Evolutionary conservation across 345 rosid species (phyloP), one percentile per base, ranked within the genome.

Genomic region (Physaria fendleri): DNA sequence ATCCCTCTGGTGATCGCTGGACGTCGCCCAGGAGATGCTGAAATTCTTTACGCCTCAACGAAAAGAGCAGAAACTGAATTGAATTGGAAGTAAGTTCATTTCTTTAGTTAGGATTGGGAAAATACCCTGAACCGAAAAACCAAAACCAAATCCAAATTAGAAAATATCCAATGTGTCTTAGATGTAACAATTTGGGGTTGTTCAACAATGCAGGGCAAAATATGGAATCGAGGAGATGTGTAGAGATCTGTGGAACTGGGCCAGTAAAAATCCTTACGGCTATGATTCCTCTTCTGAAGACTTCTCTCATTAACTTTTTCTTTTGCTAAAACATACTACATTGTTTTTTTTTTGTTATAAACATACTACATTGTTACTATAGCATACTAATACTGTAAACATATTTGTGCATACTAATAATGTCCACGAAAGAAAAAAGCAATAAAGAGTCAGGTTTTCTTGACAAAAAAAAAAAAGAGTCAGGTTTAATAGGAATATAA

Each of bases 241-340:
- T 62, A 76, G 88, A 58, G 99, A 89, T 71, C 85, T 81, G 34
- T 88, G 97, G 97, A 85, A 86, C 66, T 89, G 99, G 95, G 94
- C 97, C 0, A 81, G 89, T 79, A 83, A 93, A 70, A 87, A 93
- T 62, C 97, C 97, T 5, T 82, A 85, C 33, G 99, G 99, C 58
- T 87, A 89, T 37, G 95, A 49, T 54, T 73, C 95, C 25, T 49
- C 85, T 7, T 23, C 42, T 43, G 47, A 60, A 51, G 40, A 56
- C 43, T 20, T 13, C 25, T 51, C 47, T 59, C 17, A 23, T 23
- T 50, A 50, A 37, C 16, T 8, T 11, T 21, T 30, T 21, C 14
- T 16, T 25, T 17, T 49, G 2, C 2, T 37, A 13, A 8, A 25
- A 65, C 18, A n/a, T n/a, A n/a, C n/a, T n/a, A n/a, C n/a, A n/a